phyloP scores from a whole-genome alignment of 192 early-diverging fungal species.

The Coemansia furcata region DNA sequence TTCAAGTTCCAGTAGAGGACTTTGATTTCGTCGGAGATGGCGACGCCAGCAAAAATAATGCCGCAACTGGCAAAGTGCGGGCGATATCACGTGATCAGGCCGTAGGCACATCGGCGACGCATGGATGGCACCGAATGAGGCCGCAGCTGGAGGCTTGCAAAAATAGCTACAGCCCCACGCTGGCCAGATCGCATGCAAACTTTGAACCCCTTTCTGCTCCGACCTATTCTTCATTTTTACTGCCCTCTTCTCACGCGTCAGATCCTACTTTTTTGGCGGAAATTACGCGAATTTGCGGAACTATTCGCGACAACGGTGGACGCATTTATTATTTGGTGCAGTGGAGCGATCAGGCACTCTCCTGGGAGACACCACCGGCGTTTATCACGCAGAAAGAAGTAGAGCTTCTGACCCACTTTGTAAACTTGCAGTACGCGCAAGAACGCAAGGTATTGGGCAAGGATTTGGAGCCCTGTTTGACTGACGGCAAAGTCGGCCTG shows the following conservation, averaged over 20 bases:
- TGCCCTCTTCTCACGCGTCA: not conserved
- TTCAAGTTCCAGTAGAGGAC: slow-evolving; percentile 18
- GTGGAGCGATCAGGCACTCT: slow-evolving; percentile 23
- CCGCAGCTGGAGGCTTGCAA: not conserved
- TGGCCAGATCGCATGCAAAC: not conserved
- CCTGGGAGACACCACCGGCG: slow-evolving; percentile 21
- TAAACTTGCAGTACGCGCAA: not conserved
- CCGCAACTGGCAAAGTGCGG: not conserved
- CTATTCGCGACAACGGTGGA: slow-evolving; percentile 12
- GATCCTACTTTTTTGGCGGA: not conserved
- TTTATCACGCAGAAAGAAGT: not conserved
- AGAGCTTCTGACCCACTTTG: slow-evolving; percentile 9
- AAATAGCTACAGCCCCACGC: not conserved
- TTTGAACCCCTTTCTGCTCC: not conserved
- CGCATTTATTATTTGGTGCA: slow-evolving; percentile 19
- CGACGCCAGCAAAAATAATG: not conserved
- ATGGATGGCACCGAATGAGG: slow-evolving; percentile 22
- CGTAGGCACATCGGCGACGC: slow-evolving; percentile 7
- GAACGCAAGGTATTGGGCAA: slow-evolving; percentile 15
- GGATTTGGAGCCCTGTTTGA: not conserved
- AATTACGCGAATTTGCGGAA: slow-evolving; percentile 11
- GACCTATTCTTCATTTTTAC: not conserved
- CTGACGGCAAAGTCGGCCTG: not conserved
- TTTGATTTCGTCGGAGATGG: slow-evolving; percentile 19
- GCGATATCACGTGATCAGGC: not conserved